A percentile compares a stretch with the other conserved stretches of the same genome.
Evolutionary conservation across 345 rosid genomes (phyloP).

Genomic region (Jatropha curcas): DNA sequence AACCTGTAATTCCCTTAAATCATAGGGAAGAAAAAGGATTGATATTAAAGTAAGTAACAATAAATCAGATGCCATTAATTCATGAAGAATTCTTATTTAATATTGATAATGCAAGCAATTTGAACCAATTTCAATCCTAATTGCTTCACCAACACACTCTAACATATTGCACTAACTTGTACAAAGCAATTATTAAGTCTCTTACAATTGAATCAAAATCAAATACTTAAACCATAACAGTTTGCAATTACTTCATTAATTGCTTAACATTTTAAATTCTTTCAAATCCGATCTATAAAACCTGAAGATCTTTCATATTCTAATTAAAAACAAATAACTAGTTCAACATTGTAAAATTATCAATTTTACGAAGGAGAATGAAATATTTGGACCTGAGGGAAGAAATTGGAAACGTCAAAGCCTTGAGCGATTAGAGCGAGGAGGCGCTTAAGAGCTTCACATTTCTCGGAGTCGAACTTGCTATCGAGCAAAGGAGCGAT

Average conservation of each 20-base stretch:
- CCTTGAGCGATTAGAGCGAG: conserved; percentile 96
- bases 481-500: conserved; percentile 84
- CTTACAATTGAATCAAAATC: background rate
- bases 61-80: background rate
- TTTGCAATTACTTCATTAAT: background rate
- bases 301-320: background rate
- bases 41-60: background rate
- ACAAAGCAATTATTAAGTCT: too few species aligned
- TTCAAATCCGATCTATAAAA: background rate
- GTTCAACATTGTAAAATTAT: background rate
- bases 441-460: conserved; percentile 93
- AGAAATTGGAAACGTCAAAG: conserved; percentile 92
- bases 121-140: background rate
- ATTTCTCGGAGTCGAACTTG: conserved; percentile 91
- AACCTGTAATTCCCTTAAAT: conserved; percentile 56
- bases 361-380: too few species aligned
- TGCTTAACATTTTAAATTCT: background rate
- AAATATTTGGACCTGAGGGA: conserved; percentile 72
- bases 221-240: background rate
- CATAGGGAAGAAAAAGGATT: background rate
- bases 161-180: too few species aligned
- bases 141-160: background rate
- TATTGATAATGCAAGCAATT: background rate
- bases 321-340: too few species aligned
- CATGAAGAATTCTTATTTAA: background rate